Conservation (phyloP, 495 filamentous ascomycete species). For the Glutinoglossum americanum region DNA sequence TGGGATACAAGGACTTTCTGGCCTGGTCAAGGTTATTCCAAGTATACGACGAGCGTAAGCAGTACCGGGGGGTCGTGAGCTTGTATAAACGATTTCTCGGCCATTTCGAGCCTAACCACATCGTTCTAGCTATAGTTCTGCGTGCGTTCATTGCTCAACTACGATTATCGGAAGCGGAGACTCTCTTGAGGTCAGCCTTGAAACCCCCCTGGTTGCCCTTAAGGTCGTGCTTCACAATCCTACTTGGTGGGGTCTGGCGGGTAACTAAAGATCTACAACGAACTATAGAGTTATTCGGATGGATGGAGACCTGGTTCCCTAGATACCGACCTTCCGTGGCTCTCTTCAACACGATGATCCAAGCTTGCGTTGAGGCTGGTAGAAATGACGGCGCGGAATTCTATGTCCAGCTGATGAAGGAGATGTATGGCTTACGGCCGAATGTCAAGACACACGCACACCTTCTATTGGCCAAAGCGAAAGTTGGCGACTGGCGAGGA, state of each 20-base stretch:
- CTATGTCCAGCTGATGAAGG: not conserved
- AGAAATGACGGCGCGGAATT: not conserved
- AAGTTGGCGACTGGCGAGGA: not conserved
- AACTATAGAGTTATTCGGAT: not conserved
- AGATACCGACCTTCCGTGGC: not conserved
- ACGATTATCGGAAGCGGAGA: not conserved
- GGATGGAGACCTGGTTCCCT: not conserved
- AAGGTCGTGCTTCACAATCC: not conserved
- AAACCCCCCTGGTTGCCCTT: not conserved
- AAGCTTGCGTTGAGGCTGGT: not conserved
- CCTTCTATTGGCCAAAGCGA: not conserved
- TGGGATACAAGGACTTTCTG: not conserved
- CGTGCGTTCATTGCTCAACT: not conserved
- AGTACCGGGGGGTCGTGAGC: not conserved
- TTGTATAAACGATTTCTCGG: not conserved
- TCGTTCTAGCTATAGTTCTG: not conserved
- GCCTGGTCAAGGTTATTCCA: not conserved
- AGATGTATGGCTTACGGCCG: not conserved
- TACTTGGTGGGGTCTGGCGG: conserved; percentile 1
- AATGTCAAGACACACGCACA: not conserved
- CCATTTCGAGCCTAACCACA: not conserved
- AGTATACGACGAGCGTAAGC: not conserved
- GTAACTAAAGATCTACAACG: conserved; percentile 1
- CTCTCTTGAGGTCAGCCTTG: not conserved
- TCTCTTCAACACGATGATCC: conserved; percentile 1